Percentiles rank a stretch among this genome's conserved stretches.
phyloP scores from a whole-genome alignment of 768 basidiomycete genomes.

The Russula olivacea region DNA sequence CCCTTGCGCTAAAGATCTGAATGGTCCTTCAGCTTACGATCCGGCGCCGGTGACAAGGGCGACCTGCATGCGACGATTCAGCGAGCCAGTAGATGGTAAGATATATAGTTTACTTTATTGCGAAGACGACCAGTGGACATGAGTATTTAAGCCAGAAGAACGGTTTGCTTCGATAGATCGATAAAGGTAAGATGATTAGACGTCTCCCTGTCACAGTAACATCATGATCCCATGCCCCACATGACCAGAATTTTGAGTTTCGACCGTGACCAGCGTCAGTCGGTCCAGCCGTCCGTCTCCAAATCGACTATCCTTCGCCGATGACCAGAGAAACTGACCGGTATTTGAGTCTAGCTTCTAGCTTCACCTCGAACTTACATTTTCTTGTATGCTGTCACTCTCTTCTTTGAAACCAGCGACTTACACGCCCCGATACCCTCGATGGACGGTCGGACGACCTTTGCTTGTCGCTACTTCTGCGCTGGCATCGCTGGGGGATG shows the following conservation, averaged over 20 bases:
- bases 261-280: background rate
- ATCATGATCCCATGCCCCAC: too few species aligned
- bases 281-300: background rate
- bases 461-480: constrained; percentile 48
- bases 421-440: constrained; percentile 45
- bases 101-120: constrained; percentile 45
- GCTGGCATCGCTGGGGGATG: constrained; percentile 50
- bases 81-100: background rate
- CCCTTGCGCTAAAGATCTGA: background rate
- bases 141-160: background rate
- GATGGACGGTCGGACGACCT: constrained; percentile 47
- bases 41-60: constrained; percentile 86
- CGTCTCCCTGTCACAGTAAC: too few species aligned
- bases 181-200: background rate
- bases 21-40: constrained; percentile 51
- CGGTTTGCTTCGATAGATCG: background rate
- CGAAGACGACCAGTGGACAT: constrained; percentile 50
- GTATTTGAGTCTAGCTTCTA: background rate
- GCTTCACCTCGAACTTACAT: background rate
- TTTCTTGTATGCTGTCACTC: constrained; percentile 12
- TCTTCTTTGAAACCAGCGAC: constrained; percentile 33
- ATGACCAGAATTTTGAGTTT: background rate
- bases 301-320: background rate
- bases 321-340: background rate
- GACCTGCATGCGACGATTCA: constrained; percentile 38